phyloP scores from a whole-genome alignment of 768 basidiomycete species.

The Pisolithus orientalis region DNA sequence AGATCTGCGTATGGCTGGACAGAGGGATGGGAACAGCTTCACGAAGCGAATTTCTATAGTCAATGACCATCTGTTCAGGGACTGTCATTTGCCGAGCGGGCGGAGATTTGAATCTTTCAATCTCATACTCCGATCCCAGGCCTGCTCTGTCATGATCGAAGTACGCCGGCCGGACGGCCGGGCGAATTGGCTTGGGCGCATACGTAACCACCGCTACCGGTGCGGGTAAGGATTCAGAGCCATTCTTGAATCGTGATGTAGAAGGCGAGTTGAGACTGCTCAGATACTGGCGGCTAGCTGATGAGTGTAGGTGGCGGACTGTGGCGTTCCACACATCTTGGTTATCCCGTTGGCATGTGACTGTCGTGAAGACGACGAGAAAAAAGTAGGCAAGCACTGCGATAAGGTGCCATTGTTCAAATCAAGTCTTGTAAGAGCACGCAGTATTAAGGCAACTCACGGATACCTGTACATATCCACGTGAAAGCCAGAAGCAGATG shows the following conservation, averaged over 20 bases:
- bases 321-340: conserved; percentile 45
- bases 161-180: conserved; percentile 24
- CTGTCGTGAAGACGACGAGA: conserved; percentile 38
- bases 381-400: conserved; percentile 56
- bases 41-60: conserved; percentile 10
- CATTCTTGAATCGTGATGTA: conserved; percentile 32
- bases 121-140: conserved; percentile 37
- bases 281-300: conserved; percentile 20
- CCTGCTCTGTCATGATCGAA: conserved; percentile 32
- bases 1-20: neutral
- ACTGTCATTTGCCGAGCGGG: conserved; percentile 12
- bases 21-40: conserved; percentile 20
- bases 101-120: conserved; percentile 36
- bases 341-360: conserved; percentile 39
- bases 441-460: conserved; percentile 28
- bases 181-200: conserved; percentile 38
- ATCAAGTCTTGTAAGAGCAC: neutral
- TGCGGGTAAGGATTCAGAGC: neutral
- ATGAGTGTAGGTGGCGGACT: conserved; percentile 40
- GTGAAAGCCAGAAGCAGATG: conserved; percentile 53
- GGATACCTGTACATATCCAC: conserved; percentile 41
- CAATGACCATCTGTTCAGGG: conserved; percentile 17
- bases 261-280: conserved; percentile 31
- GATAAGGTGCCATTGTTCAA: conserved; percentile 3
- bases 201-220: conserved; percentile 28